Evolutionary conservation across 2,329 filamentous ascomycete species (phyloP).

Genomic region (Alternaria sp.): DNA sequence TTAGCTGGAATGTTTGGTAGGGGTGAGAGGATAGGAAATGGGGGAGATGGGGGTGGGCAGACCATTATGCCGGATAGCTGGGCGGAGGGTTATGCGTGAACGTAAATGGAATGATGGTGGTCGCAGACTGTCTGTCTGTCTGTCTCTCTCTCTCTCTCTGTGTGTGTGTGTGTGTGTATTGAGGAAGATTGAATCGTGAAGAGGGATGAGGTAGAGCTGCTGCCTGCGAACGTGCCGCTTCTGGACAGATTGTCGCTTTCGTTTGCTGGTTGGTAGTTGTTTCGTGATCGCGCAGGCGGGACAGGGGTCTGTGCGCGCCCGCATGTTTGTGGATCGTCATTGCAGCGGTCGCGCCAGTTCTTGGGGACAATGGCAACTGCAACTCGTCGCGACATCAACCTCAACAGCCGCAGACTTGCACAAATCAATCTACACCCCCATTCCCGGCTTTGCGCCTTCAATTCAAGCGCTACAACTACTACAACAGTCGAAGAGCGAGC

Average conservation of each 20-base stretch:
- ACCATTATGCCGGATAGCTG: slow-evolving; percentile 24
- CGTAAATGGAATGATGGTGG: too few species aligned
- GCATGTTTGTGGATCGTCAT: slow-evolving; percentile 13
- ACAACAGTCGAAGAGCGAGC: not conserved
- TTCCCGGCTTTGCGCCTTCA: too few species aligned
- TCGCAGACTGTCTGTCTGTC: too few species aligned
- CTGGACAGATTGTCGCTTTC: not conserved
- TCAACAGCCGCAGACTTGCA: not conserved
- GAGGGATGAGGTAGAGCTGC: not conserved
- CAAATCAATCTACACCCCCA: not conserved
- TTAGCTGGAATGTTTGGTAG: slow-evolving; percentile 1
- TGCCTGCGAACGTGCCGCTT: not conserved
- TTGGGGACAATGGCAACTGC: slow-evolving; percentile 3
- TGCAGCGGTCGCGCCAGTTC: slow-evolving; percentile 2
- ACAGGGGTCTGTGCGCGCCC: slow-evolving; percentile 19
- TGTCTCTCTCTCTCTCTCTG: too few species aligned
- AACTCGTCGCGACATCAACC: not conserved
- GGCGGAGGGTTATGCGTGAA: not conserved
- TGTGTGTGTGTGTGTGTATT: not conserved
- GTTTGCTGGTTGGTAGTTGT: not conserved
- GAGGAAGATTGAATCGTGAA: too few species aligned
- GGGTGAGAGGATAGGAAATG: not conserved
- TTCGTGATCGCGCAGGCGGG: slow-evolving; percentile 4
- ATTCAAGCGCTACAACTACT: not conserved
- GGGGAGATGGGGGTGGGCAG: not conserved